phyloP scores from a whole-genome alignment of 2,329 filamentous ascomycete species.

The Lasiodiplodia hormozganensis region DNA sequence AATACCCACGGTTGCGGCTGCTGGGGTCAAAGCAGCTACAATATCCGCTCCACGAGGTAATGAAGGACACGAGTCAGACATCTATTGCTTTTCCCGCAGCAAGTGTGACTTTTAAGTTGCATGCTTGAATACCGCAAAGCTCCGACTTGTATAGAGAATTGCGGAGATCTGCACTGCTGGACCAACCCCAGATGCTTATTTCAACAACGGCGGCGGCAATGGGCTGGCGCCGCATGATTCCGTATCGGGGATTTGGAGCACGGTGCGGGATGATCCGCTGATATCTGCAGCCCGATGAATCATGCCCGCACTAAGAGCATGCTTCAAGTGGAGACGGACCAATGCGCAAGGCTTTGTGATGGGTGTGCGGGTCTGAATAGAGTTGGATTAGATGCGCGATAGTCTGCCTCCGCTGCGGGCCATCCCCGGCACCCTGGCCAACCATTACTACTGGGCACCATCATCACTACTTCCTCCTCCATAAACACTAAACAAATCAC shows the following conservation, averaged over 20 bases:
- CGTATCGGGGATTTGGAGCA: neutral
- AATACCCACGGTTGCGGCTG: neutral
- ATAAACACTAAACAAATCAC: neutral
- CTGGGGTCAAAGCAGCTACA: neutral
- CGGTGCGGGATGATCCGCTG: conserved; percentile 2
- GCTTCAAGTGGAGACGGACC: neutral
- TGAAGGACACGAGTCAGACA: conserved; percentile 6
- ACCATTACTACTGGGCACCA: conserved; percentile 10
- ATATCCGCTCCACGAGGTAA: neutral
- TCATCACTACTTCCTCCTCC: neutral
- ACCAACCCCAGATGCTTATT: conserved; percentile 10
- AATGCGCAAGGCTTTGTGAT: neutral
- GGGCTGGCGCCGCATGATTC: neutral
- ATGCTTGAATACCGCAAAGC: neutral
- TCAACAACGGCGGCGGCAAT: neutral
- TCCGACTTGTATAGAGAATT: neutral
- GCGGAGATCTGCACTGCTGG: conserved; percentile 3
- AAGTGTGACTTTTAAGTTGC: too few species aligned
- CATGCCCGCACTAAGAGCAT: neutral
- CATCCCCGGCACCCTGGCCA: neutral
- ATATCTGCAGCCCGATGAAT: conserved; percentile 1
- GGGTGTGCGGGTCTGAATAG: conserved; percentile 3
- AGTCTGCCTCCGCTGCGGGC: neutral
- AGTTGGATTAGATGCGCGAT: conserved; percentile 1
- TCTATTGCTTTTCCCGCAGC: neutral